Evolutionary conservation across 306 rosid genomes (phyloP).

Genomic region (Urtica urens): DNA sequence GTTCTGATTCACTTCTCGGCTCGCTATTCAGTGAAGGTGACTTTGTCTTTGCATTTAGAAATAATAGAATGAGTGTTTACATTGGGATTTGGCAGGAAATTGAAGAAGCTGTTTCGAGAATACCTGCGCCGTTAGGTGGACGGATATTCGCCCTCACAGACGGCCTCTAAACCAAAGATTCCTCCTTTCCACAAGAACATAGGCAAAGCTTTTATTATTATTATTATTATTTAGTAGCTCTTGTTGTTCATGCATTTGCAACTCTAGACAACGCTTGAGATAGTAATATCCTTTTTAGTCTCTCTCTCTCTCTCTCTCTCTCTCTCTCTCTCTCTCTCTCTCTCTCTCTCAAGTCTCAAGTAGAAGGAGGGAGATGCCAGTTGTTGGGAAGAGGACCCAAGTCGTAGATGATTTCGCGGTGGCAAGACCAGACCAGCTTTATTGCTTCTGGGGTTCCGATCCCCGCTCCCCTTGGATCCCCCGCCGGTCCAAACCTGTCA

Average conservation of each 20-base stretch:
- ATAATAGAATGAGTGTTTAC: background rate
- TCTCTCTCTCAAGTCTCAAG: constrained; percentile 19
- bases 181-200: no score
- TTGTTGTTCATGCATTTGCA: no score
- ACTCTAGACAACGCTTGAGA: no score
- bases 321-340: background rate
- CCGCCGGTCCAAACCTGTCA: constrained; percentile 93
- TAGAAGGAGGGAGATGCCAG: constrained; percentile 71
- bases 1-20: constrained; percentile 93
- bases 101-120: constrained; percentile 45
- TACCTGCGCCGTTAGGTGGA: constrained; percentile 59
- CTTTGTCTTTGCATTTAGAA: no score
- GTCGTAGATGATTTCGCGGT: constrained; percentile 86
- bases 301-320: background rate
- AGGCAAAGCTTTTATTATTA: no score
- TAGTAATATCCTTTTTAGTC: background rate
- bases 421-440: constrained; percentile 97
- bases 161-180: constrained; percentile 78
- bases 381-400: constrained; percentile 49
- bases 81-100: constrained; percentile 52
- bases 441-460: constrained; percentile 98
- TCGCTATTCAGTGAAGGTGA: constrained; percentile 54
- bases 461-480: constrained; percentile 97
- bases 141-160: constrained; percentile 70
- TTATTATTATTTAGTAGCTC: no score